Conservation (phyloP, 306 rosid genomes). For the Medicago ruthenica region DNA sequence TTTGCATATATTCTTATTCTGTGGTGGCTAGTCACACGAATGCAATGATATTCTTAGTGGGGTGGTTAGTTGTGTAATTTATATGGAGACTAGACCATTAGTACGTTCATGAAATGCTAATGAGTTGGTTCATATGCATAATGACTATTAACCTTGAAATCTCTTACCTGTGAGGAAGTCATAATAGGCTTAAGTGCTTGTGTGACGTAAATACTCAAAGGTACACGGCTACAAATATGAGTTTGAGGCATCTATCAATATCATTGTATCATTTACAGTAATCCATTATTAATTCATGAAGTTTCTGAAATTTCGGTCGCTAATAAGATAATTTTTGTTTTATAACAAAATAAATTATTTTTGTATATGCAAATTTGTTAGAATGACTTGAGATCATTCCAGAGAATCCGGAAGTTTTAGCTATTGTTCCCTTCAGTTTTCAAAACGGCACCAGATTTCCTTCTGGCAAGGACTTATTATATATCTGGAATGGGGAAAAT, state of each 20-base stretch:
- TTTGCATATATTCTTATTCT: constrained; percentile 43
- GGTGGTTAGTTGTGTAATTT: background rate
- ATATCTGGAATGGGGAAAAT: too few relatives aligned
- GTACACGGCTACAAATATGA: background rate
- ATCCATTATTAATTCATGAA: background rate
- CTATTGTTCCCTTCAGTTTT: too few relatives aligned
- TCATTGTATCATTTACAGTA: too few relatives aligned
- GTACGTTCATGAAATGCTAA: background rate
- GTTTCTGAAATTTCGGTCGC: too few relatives aligned
- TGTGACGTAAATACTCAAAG: constrained; percentile 19
- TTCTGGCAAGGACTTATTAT: too few relatives aligned
- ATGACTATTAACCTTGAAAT: constrained; percentile 35
- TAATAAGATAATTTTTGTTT: too few relatives aligned
- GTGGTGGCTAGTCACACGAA: constrained; percentile 37
- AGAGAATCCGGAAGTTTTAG: background rate
- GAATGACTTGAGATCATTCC: background rate
- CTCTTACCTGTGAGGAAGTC: constrained; percentile 13
- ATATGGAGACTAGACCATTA: constrained; percentile 24
- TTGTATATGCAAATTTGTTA: background rate
- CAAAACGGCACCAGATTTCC: too few relatives aligned
- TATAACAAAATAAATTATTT: background rate
- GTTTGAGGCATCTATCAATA: too few relatives aligned
- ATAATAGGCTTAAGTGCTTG: constrained; percentile 24
- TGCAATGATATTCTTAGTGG: constrained; percentile 21
- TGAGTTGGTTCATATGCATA: constrained; percentile 28